Conservation (phyloP, 352 stramenopile species). For the Pythium dissotocum region DNA sequence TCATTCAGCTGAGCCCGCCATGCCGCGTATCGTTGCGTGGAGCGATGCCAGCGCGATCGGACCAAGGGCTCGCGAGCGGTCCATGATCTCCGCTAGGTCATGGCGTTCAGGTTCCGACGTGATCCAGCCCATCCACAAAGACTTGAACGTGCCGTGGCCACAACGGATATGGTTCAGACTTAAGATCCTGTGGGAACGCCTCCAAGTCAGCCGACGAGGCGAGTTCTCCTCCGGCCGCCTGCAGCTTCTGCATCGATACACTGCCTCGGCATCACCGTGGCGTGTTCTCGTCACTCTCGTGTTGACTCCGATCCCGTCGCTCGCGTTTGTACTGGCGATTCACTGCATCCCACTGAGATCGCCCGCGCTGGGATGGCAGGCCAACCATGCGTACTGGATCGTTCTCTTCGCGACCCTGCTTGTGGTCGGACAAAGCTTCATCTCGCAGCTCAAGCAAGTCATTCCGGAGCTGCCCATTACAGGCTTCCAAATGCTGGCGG, state of each 20-base stretch:
- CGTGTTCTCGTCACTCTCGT: slow-evolving; percentile 15
- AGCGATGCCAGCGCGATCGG: background rate
- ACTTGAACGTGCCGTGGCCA: background rate
- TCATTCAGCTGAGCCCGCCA: background rate
- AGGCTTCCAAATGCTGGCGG: background rate
- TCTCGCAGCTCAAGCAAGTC: slow-evolving; percentile 25
- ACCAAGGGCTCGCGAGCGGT: background rate
- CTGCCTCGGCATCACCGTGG: slow-evolving; percentile 4
- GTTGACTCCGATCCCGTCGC: slow-evolving; percentile 22
- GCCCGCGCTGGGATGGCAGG: slow-evolving; percentile 8
- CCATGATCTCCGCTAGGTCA: background rate
- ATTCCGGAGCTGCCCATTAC: slow-evolving; percentile 28
- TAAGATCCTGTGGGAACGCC: slow-evolving; percentile 5
- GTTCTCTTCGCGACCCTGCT: slow-evolving; percentile 9
- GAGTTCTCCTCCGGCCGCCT: slow-evolving; percentile 20
- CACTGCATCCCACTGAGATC: slow-evolving; percentile 21
- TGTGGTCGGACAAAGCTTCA: slow-evolving; percentile 22
- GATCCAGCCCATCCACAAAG: background rate
- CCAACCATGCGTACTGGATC: slow-evolving; percentile 19
- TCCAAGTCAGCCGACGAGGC: slow-evolving; percentile 26
- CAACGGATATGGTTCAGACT: background rate
- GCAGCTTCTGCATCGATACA: slow-evolving; percentile 22
- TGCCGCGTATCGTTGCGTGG: background rate
- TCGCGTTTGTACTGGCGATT: slow-evolving; percentile 22
- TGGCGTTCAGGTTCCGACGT: background rate